Conservation (phyloP, 225 moss, liverwort and hornwort genomes). For the Bryum argenteum region DNA sequence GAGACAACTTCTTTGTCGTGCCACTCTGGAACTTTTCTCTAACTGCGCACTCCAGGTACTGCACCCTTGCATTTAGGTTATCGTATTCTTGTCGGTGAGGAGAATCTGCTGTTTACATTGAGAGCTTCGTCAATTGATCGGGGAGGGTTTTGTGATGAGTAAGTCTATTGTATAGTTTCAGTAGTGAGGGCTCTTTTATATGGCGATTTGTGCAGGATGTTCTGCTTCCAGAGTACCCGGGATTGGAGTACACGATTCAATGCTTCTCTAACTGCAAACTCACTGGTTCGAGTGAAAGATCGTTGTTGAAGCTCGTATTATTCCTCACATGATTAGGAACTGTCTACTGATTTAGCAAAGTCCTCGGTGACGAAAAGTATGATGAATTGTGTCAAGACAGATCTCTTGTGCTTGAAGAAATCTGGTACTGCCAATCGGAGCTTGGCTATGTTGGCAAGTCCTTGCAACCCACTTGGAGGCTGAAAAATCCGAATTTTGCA, state of each 20-base stretch:
- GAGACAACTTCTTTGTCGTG: slow-evolving; percentile 63
- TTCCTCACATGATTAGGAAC: too few relatives aligned
- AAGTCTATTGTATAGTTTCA: not conserved
- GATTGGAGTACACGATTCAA: slow-evolving; percentile 79
- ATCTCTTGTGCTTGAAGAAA: too few relatives aligned
- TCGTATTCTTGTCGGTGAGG: not conserved
- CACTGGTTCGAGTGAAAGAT: slow-evolving; percentile 95
- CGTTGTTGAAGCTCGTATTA: too few relatives aligned
- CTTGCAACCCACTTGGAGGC: too few relatives aligned
- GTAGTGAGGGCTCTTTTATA: slow-evolving; percentile 9
- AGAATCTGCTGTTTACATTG: too few relatives aligned
- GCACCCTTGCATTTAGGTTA: not conserved
- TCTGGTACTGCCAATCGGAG: too few relatives aligned
- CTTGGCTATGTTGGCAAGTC: too few relatives aligned
- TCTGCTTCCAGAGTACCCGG: slow-evolving; percentile 71
- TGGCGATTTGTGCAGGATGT: slow-evolving; percentile 63
- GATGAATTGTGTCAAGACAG: too few relatives aligned
- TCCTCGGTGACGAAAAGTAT: too few relatives aligned
- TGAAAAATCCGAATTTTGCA: too few relatives aligned
- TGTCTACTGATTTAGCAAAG: too few relatives aligned
- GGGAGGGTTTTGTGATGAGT: not conserved
- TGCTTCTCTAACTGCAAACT: too few relatives aligned
- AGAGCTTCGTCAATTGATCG: not conserved
- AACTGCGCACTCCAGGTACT: slow-evolving; percentile 84
- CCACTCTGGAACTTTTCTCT: slow-evolving; percentile 60